Evolutionary conservation across 2,329 filamentous ascomycete genomes (phyloP), one percentile per base, ranked within the genome.

Genomic region (Phyllosticta citriasiana): DNA sequence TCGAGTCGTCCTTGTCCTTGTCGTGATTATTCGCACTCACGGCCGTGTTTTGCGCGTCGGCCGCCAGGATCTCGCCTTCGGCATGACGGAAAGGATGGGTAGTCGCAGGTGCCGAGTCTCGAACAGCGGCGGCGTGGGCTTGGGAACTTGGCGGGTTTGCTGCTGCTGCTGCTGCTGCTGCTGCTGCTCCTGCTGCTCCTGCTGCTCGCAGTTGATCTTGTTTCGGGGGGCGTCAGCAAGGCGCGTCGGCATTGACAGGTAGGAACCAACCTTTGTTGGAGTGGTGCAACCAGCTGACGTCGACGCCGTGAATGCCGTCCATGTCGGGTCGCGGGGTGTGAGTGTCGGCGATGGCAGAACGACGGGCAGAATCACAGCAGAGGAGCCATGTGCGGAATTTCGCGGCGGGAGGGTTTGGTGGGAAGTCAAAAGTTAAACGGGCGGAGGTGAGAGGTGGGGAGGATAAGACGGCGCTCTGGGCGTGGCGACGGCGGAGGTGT

Each of bases 201-300:
- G 57, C 14, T 57, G 59, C 51, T 53, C 24, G 27, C 47, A 47
- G 40, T 47, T 47, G 40, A 47, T 47, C 40, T 30, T 47, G 40
- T 47, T 47, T 47, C 40, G 40, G 33, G 3, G 33, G 6, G 16
- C 6, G 40, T 47, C 40, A 47, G 40, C 40, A n/a, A 16, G 40
- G 16, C 40, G 40, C 33, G 33, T 40, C 40, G 40, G 40, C 40
- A 47, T 47, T 47, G 40, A 47, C n/a, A 47, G 40, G n/a, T 16
- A 24, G n/a, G 54, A 26, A 76, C 82, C 75, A 80, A 89, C 91
- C 90, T 87, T 88, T 91, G 65, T 86, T 85, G 67, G 87, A 84
- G 71, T 89, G 88, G 76, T 94, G 88, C 79, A 95, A 88, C 91
- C 91, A 96, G 75, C 88, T 91, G 71, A 95, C 90, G 76, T 96